Base-by-base conservation (phyloP, 1,139 yeast genomes). In the Zygosaccharomyces pseudobailii region DNA sequence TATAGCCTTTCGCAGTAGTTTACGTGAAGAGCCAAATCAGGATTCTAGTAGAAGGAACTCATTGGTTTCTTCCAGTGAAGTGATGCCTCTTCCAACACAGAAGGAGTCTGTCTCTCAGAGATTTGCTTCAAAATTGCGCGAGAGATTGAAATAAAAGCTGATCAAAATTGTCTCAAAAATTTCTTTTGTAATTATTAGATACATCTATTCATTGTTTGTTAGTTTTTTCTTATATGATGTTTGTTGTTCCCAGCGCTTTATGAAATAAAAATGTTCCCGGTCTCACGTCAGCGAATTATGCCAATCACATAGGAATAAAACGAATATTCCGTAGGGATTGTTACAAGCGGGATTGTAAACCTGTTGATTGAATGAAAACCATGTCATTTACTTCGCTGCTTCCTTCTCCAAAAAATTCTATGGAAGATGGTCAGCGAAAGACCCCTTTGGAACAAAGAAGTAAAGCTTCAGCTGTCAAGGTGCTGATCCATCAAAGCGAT, bases 1-100 rank as follows among this genome's bases (percentile, higher is more conserved):
- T 27, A 52, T 61, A 40, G 66, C 63, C 5, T 65, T 65, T 43
- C 55, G 62, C 25, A 59, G 61, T 22, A 61, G 63, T 35, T 45
- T 63, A 17, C 48, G 67, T 39, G 62, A 61, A 20, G 46, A 40
- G 20, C 42, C 33, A 10, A 39, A 32, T 22, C 51, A 47, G 8
- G 53, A 50, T 19, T 39, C 45, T 2, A 43, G 27, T 24, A 44
- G 47, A 32, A 50, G 52, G 43, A 45, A 36, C 7, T 43, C 33
- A 25, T 39, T 43, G 10, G 43, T 36, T 23, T 42, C 52, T n/a
- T n/a, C n/a, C n/a, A n/a, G n/a, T 23, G 38, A 53, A n/a, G 58
- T 53, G 22, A 43, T 47, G n/a, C 50, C 52, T 21, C 41, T 45
- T 20, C 35, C 47, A 13, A 47, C 49, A 24, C 46, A 40, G 36